Conservation (phyloP, 164 flowering plant genomes). For the Cinnamomum micranthum region DNA sequence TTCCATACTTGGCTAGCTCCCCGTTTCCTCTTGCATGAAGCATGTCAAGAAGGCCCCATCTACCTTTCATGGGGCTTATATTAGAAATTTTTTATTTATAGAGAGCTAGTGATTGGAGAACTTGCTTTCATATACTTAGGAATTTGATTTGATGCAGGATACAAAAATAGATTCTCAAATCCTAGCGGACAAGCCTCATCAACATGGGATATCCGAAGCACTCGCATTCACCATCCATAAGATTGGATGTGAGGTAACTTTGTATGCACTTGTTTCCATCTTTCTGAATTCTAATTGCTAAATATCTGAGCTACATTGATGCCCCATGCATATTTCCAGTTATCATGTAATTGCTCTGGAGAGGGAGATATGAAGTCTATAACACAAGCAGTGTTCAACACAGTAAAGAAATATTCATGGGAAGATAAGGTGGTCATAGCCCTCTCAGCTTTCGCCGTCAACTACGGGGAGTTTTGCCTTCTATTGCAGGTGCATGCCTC, state of each 20-base stretch:
- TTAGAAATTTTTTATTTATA: too few species aligned
- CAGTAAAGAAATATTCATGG: constrained; percentile 42
- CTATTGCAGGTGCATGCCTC: constrained; percentile 28
- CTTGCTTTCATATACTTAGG: too few species aligned
- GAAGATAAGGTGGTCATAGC: constrained; percentile 46
- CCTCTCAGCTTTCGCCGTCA: constrained; percentile 39
- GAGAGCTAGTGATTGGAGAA: too few species aligned
- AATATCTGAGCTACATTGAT: too few species aligned
- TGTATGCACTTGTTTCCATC: not conserved
- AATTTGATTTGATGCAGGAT: constrained; percentile 15
- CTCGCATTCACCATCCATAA: constrained; percentile 36
- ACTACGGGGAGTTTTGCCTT: constrained; percentile 52
- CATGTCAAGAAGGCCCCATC: too few species aligned
- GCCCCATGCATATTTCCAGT: constrained; percentile 23
- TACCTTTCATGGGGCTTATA: too few species aligned
- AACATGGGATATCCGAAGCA: constrained; percentile 35
- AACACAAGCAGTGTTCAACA: constrained; percentile 39
- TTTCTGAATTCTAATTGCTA: too few species aligned
- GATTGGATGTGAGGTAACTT: constrained; percentile 56
- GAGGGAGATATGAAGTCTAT: constrained; percentile 49
- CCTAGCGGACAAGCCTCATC: constrained; percentile 25
- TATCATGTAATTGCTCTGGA: constrained; percentile 59
- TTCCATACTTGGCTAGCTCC: too few species aligned
- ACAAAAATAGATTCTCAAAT: constrained; percentile 11
- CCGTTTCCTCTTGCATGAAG: too few species aligned